A percentile compares a stretch with the other conserved stretches of the same genome.
These are phyloP conservation scores for Acanthamoeba royreba DNA, from an alignment of 208 protist species.

Conservation along the genomic window DNA sequence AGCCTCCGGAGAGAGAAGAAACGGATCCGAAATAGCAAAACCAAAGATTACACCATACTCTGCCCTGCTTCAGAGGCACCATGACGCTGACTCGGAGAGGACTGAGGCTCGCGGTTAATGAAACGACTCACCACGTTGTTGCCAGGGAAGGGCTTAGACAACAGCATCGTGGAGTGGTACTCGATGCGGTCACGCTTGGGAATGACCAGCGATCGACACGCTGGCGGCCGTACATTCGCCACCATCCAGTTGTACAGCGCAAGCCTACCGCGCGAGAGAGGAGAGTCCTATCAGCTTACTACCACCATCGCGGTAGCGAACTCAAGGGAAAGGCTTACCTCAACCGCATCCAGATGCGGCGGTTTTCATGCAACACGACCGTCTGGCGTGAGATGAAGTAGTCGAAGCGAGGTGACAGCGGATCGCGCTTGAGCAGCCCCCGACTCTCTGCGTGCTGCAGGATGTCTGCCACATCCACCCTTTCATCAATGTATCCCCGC, in stretches of 20 bases:
- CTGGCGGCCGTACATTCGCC: background rate
- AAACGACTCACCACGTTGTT: background rate
- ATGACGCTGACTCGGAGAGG: no score
- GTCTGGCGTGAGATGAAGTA: background rate
- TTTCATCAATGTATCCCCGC: background rate
- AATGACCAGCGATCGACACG: background rate
- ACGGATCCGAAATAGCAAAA: no score
- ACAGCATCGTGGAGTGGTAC: background rate
- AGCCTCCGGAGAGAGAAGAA: no score
- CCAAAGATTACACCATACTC: no score
- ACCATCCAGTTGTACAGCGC: background rate
- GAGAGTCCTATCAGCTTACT: background rate
- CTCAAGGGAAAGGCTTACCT: background rate
- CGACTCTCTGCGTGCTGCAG: background rate
- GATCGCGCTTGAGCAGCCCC: background rate
- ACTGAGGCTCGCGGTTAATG: no score
- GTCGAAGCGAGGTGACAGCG: background rate
- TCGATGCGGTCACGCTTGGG: background rate
- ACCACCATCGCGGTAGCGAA: background rate
- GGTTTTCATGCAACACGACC: background rate
- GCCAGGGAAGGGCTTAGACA: background rate
- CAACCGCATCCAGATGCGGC: background rate
- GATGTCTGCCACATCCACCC: background rate
- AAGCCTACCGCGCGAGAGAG: background rate
- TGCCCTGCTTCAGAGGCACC: no score